Percentiles rank a stretch among this genome's conserved stretches.
phyloP scores from a whole-genome alignment of 2,329 filamentous ascomycete genomes.

The Aspergillus ochraceoroseus region DNA sequence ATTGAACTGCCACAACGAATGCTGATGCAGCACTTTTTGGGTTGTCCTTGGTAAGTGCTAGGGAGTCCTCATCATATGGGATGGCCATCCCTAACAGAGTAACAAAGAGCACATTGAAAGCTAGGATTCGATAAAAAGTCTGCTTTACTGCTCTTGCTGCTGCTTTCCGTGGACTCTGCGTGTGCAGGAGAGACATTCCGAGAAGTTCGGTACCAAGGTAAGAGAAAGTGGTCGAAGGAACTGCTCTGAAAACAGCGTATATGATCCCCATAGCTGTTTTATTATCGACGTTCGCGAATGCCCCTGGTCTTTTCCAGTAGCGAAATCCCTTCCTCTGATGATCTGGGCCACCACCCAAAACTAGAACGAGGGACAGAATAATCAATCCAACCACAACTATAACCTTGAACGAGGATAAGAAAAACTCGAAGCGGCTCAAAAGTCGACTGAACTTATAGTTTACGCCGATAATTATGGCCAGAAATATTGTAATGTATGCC shows the following conservation, averaged over 20 bases:
- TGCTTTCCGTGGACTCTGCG: constrained; percentile 68
- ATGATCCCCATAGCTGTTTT: constrained; percentile 48
- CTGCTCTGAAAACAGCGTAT: constrained; percentile 61
- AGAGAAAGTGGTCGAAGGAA: constrained; percentile 71
- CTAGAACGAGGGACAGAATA: constrained; percentile 58
- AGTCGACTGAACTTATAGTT: constrained; percentile 64
- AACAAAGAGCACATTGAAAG: constrained; percentile 72
- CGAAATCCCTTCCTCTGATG: constrained; percentile 57
- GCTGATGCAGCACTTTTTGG: constrained; percentile 58
- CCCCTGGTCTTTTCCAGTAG: constrained; percentile 60
- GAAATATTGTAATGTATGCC: constrained; percentile 68
- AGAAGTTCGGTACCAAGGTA: constrained; percentile 72
- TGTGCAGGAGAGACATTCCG: constrained; percentile 69
- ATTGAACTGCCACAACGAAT: constrained; percentile 66
- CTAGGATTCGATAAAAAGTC: constrained; percentile 72
- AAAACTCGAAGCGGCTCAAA: constrained; percentile 61
- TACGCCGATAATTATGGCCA: constrained; percentile 57
- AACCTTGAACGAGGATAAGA: constrained; percentile 59
- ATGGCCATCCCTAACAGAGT: constrained; percentile 72
- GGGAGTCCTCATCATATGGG: constrained; percentile 58
- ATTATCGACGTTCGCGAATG: constrained; percentile 42
- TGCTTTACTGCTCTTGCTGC: constrained; percentile 72
- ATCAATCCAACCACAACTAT: constrained; percentile 61
- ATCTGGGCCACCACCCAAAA: constrained; percentile 60
- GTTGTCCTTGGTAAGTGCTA: constrained; percentile 47